Evolutionary conservation across 2,329 filamentous ascomycete species (phyloP), one percentile per base, ranked within the genome.

Genomic region (Cladosporium sp.): DNA sequence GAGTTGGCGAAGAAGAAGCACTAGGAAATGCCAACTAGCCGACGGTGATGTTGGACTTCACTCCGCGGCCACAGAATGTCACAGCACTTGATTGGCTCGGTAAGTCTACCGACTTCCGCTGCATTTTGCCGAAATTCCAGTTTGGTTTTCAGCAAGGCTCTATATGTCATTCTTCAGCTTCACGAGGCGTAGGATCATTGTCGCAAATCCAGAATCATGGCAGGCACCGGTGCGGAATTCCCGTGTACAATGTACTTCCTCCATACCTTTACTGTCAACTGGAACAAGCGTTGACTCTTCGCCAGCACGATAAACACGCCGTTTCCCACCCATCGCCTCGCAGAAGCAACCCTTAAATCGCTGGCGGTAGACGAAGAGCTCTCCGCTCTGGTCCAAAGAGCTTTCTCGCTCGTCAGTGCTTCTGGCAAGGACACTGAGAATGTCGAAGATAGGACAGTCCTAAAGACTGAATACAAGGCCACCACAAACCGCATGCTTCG

Each of bases 401-500:
- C 78, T 1, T 85, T 96, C 57, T 75, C 78, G 36, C 74, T 89
- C 43, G 70, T 62, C 22, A 30, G 44, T 17, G 19, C 43, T 32
- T 18, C 38, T 19, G 45, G 42, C 1, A 34, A 41, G 7, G 52
- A 56, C 13, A 45, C 47, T 12, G 52, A 59, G 13, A 56, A 56
- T 7, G 66, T 68, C 7, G 68, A 70, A 20, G 61, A 64, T 30
- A 70, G 72, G 59, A 78, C 73, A 1, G 70, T 91, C 4, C 75
- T 97, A 43, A 77, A 79, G 54, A 86, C 88, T 8, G 80, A 86
- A 54, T 97, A 97, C 71, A 80, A 78, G 49, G 93, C 93, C 1
- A 89, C 89, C 0, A 97, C 93, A 17, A 96, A 96, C 67, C 85
- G 93, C 59, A 97, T 97, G 92, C 78, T 99, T 52, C 85, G 93